These are phyloP conservation scores for Fusarium oligoseptatum DNA, from an alignment of 2,329 filamentous ascomycete species.

Conservation along the genomic window DNA sequence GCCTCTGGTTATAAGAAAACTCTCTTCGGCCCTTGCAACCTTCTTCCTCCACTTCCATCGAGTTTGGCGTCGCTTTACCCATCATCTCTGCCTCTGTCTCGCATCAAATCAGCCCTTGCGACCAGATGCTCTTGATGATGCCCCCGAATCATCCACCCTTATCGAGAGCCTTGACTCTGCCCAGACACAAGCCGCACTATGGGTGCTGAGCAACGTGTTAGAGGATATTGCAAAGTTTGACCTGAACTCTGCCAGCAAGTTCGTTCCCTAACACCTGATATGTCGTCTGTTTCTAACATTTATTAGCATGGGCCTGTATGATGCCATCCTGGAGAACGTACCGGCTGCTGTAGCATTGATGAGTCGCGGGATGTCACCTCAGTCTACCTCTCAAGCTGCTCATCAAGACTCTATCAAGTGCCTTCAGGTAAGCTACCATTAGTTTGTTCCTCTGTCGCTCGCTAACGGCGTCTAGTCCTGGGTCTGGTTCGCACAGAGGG, in stretches of 20 bases:
- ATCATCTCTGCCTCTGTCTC: conserved; percentile 70
- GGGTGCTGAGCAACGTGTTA: conserved; percentile 65
- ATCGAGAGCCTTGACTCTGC: conserved; percentile 62
- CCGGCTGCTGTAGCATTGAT: conserved; percentile 58
- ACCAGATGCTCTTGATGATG: conserved; percentile 40
- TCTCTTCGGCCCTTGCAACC: conserved; percentile 81
- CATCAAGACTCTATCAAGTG: conserved; percentile 71
- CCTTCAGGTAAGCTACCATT: conserved; percentile 62
- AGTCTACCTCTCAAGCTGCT: conserved; percentile 50
- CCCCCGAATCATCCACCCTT: conserved; percentile 58
- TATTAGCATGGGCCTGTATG: conserved; percentile 55
- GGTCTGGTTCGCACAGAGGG: conserved; percentile 79
- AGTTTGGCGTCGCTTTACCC: conserved; percentile 75
- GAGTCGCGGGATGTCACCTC: conserved; percentile 52
- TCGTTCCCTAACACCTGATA: conserved; percentile 38
- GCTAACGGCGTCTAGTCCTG: conserved; percentile 67
- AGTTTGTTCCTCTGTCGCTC: neutral
- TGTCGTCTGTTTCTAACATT: conserved; percentile 38
- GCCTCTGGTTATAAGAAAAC: conserved; percentile 76
- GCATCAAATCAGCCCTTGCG: conserved; percentile 47
- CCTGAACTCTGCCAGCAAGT: conserved; percentile 70
- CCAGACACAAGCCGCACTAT: conserved; percentile 69
- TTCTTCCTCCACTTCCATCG: conserved; percentile 80
- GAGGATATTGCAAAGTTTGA: conserved; percentile 70
- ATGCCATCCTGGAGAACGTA: conserved; percentile 56